Base-by-base conservation (phyloP, 306 rosid genomes). In the Mucuna pruriens region DNA sequence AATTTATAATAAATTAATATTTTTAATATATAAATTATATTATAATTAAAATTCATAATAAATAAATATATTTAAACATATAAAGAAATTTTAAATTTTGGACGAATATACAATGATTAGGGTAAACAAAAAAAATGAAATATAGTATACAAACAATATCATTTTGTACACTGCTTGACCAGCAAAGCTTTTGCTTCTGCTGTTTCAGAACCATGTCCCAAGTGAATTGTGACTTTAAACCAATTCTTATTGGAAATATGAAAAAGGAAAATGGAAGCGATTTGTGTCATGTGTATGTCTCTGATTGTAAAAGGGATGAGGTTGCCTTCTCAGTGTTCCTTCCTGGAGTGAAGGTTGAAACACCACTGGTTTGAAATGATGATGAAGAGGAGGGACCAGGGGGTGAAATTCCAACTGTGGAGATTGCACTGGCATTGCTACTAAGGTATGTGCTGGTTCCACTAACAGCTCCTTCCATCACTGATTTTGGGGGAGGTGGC, bases 401-500 rank as follows among this genome's bases (percentile, higher is more conserved):
- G 6, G 87, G 67, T 13, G 84, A 84, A 9, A 80, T 82, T 13
- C 81, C 85, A 1, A 75, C 5, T 52, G 84, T 67, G 51, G 91
- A 86, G 38, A 88, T 68, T 19, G 87, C 84, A 73, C 90, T 88
- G 33, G 34, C 4, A 64, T 78, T 84, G 83, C 88, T 85, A 77
- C 94, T 88, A 7, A 69, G 11, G 70, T 42, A 36, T 34, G 82
- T 84, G 80, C 87, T 80, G 12, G 82, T 86, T 79, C 85, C 88
- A 46, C 77, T 23, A 13, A 52, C 78, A 48, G 86, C 63, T 63
- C 77, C 85, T 65, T 87, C 94, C 0, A 71, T 31, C 12, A 77
- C 22, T n/a, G 80, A 86, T 77, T 85, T 91, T 12, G 90, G 94
- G 0, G 85, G 67, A 2, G 91, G 94, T 10, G 94, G 97, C 61